A percentile compares a stretch with the other conserved stretches of the same genome.
These are phyloP conservation scores for Rhinocladiella similis DNA, from an alignment of 2,329 filamentous ascomycete genomes.

Conservation along the genomic window DNA sequence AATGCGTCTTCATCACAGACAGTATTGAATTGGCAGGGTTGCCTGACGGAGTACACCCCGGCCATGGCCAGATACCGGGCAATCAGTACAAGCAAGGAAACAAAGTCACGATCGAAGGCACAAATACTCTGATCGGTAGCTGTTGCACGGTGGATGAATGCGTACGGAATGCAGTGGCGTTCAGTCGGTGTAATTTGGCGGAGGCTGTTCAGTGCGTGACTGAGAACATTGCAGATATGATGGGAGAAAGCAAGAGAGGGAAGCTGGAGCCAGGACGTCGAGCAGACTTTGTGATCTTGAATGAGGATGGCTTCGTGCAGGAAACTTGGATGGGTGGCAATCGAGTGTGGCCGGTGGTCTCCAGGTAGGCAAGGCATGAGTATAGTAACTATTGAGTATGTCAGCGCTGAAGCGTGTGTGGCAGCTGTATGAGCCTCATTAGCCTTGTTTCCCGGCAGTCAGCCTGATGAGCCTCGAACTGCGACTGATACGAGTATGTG, in stretches of 20 bases:
- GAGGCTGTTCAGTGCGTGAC: conserved; percentile 52
- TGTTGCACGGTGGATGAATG: conserved; percentile 54
- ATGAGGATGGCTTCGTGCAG: conserved; percentile 46
- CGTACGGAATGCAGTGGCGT: conserved; percentile 45
- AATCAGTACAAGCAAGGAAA: conserved; percentile 52
- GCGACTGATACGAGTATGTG: neutral
- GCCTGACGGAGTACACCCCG: conserved; percentile 52
- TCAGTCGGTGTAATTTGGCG: conserved; percentile 48
- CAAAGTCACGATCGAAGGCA: conserved; percentile 52
- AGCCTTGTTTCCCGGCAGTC: too few relatives aligned
- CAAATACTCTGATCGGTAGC: conserved; percentile 55
- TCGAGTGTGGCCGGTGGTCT: conserved; percentile 39
- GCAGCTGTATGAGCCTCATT: too few relatives aligned
- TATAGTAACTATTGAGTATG: neutral
- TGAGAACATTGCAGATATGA: conserved; percentile 52
- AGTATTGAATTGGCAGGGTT: conserved; percentile 56
- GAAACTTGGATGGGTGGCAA: conserved; percentile 54
- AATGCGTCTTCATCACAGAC: conserved; percentile 56
- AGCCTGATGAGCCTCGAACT: too few relatives aligned
- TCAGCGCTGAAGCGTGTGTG: too few relatives aligned
- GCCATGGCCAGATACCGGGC: conserved; percentile 53
- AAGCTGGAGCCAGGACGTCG: conserved; percentile 46
- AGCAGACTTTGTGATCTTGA: conserved; percentile 52
- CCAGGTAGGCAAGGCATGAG: neutral
- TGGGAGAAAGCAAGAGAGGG: conserved; percentile 48